Conservation (phyloP, 2,329 filamentous ascomycete genomes). For the Emergomyces africanus region DNA sequence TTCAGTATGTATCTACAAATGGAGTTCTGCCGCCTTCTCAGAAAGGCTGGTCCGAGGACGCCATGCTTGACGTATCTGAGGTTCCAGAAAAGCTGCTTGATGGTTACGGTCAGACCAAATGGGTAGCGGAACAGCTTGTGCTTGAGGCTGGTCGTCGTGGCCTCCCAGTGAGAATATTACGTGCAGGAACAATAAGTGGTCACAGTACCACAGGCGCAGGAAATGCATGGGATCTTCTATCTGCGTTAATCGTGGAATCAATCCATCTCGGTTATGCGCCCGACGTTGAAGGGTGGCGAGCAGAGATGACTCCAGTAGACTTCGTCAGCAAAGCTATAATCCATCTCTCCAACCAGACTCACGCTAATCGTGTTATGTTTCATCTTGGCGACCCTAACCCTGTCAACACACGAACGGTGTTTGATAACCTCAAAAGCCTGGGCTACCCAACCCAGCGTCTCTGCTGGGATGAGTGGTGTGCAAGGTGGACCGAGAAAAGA, state of each 20-base stretch:
- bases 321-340: conserved; percentile 65
- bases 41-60: conserved; percentile 58
- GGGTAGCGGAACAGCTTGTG: conserved; percentile 66
- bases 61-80: conserved; percentile 52
- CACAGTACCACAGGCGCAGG: conserved; percentile 63
- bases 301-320: conserved; percentile 76
- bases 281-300: conserved; percentile 59
- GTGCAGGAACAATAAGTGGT: conserved; percentile 65
- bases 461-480: conserved; percentile 61
- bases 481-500: conserved; percentile 58
- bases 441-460: conserved; percentile 58
- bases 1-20: conserved; percentile 71
- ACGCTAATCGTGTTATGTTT: conserved; percentile 50
- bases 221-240: conserved; percentile 67
- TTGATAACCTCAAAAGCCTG: conserved; percentile 50
- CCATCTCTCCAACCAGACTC: conserved; percentile 51
- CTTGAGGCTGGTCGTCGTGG: conserved; percentile 56
- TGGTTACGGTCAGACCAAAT: conserved; percentile 69
- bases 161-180: conserved; percentile 57
- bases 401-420: conserved; percentile 52
- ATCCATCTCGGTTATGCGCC: conserved; percentile 58
- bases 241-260: conserved; percentile 64
- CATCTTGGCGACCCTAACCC: conserved; percentile 64
- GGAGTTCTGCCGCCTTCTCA: conserved; percentile 61
- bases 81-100: conserved; percentile 57